Base-by-base conservation (phyloP, 768 basidiomycete species). In the Lactarius trivialis region DNA sequence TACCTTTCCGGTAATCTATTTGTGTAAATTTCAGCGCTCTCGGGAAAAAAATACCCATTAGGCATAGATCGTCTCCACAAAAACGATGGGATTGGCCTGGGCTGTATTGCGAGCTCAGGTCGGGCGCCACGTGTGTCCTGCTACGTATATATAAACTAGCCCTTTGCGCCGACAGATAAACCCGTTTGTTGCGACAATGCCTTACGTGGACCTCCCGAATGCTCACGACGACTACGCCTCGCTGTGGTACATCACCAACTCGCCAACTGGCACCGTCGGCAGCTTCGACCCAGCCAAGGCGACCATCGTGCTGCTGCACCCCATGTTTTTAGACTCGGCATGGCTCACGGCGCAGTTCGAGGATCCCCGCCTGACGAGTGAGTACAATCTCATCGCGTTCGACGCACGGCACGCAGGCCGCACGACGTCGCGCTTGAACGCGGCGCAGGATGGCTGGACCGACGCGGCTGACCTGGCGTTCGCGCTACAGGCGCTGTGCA, bases 381-480 rank as follows among this genome's bases (percentile, higher is more conserved):
- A 26, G 7, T 71, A 68, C 60, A 71, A 71, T 60, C 61, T 71
- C 39, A 70, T 71, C 41, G 71, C 71, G 14, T 66, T 71, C 54
- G 71, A 71, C 52, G 57, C 63, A 26, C 68, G 71, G 7, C 65
- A 68, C 28, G 52, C 64, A 12, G 71, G 71, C 7, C 66, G 65
- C 51, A 60, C 62, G 32, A 56, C 53, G 37, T 60, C 63, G 17
- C 55, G 63, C 11, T 60, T 56, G n/a, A 62, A 56, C 52, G 67
- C 57, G 14, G 65, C 52, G 11, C 70, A 69, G 21, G 71, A 72
- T 52, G 49, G 66, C 2, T 72, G 71, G 67, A 69, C 70, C 19
- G 67, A 71, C 41, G 71, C 71, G 15, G 71, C 71, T 2, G 70
- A 72, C 37, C n/a, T 71, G 52, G 71, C 71, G 12, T 63, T 69